Evolutionary conservation across 352 stramenopile genomes (phyloP), one percentile per base, ranked within the genome.

Genomic region (Pythium volutum): DNA sequence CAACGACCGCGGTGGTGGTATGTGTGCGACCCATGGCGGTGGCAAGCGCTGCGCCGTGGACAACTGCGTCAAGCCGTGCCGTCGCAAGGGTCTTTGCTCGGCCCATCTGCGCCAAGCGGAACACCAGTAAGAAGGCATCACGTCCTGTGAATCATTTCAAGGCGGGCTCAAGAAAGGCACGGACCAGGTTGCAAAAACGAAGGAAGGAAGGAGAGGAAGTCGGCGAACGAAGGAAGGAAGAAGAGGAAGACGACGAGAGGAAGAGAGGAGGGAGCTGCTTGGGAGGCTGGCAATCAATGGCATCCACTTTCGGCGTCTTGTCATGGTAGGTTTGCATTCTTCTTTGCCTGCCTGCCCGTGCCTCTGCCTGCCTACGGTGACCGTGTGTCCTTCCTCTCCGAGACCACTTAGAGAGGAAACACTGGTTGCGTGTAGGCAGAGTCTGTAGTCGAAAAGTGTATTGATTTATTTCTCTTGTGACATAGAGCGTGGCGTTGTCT

Each of bases 21-120:
- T 83, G 45, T 89, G 79, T 27, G 79, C 84, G 20, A 88, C 76
- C 18, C 88, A 96, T 61, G 88, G 88, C 20, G 88, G 88, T 29
- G 88, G 88, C 56, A 93, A 91, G 69, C 84, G 88, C 59, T 96
- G 88, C 72, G 66, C 67, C 14, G 62, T 86, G 27, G 71, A 76
- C 11, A 75, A 71, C 34, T 96, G 88, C 74, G 65, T 56, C 36
- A 90, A 90, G 69, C 83, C 86, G 22, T 93, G 82, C 69, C 80
- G 86, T 59, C 80, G 84, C 60, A 89, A 93, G 71, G 79, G 84
- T 18, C 69, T 93, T 51, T 95, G 86, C 77, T 93, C 86, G 23
- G 79, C 81, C 49, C 86, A 95, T 61, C 64, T 91, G 64, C 73
- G 69, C 47, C 70, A 83, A 59, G 9, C 65, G 39, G 65, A 73